Evolutionary conservation across 1,284 basidiomycete genomes (phyloP).

Genomic region (Sphaerobolus stellatus): DNA sequence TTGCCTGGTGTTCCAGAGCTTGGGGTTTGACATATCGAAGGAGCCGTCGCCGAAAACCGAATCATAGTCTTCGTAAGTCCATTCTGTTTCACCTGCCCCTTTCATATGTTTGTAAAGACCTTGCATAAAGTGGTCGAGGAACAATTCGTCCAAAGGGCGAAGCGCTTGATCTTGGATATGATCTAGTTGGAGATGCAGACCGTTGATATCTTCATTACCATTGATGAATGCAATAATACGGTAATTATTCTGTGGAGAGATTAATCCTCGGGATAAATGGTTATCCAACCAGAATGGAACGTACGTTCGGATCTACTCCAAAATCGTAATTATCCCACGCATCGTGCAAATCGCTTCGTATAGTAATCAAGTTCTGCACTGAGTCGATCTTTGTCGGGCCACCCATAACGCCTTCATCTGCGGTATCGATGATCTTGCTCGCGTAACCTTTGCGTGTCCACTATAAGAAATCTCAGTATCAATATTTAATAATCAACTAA

Average conservation of each 20-base stretch:
- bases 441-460: constrained; percentile 19
- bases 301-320: constrained; percentile 23
- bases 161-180: constrained; percentile 23
- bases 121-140: constrained; percentile 26
- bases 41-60: constrained; percentile 9
- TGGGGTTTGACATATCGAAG: constrained; percentile 20
- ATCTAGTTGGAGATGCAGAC: constrained; percentile 20
- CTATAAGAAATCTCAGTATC: constrained; percentile 6
- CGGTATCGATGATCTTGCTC: constrained; percentile 16
- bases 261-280: background rate
- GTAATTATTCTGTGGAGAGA: constrained; percentile 19
- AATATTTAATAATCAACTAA: background rate
- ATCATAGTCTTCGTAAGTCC: constrained; percentile 17
- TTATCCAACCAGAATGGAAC: constrained; percentile 1
- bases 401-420: constrained; percentile 2
- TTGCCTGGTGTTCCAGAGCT: constrained; percentile 20
- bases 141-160: constrained; percentile 25
- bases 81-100: constrained; percentile 19
- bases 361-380: constrained; percentile 22
- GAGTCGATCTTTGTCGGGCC: constrained; percentile 19
- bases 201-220: constrained; percentile 19
- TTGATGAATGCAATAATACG: constrained; percentile 21
- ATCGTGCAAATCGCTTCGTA: constrained; percentile 21
- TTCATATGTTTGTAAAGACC: constrained; percentile 24
- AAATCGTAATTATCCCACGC: constrained; percentile 26